Evolutionary conservation across 768 basidiomycete species (phyloP), one percentile per base, ranked within the genome.

Genomic region (Hypholoma fasciculare): DNA sequence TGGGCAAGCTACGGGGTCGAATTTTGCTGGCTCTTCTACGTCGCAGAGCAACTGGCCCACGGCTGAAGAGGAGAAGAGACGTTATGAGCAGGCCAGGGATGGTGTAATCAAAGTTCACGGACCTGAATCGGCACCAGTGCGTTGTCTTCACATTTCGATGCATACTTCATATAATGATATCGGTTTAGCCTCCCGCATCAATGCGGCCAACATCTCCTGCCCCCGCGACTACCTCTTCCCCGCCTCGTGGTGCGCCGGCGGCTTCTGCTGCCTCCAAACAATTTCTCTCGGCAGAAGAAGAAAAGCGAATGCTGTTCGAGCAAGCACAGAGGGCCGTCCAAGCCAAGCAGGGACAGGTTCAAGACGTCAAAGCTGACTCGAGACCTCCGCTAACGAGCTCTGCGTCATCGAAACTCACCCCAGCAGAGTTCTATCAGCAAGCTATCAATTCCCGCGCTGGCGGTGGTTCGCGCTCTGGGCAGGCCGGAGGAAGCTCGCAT

Each of bases 201-300:
- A 9, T 56, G n/a, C 44, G 61, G 26, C 27, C 57, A 7, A 38
- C 67, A 2, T 61, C 69, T 43, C 61, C 69, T 27, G 61, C 66
- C 13, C 46, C 67, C 12, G 65, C 63, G 39, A 36, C 70, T 55
- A 61, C 62, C 39, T 48, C 65, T 61, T 62, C 66, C 19, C 62
- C 60, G 58, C 54, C 59, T 26, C 58, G 51, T 37, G 52, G 36
- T 47, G 55, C 61, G 39, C 57, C 67, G 55, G 57, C 62, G 42
- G 53, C 64, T 49, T 38, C 54, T 3, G 50, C 66, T 16, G 48
- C 66, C 17, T 59, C 58, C 30, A 64, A 67, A 30, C 53, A 53
- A 39, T 92, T 88, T 89, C 76, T 76, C 7, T 80, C 86, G 1
- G 89, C 92, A 0, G 91, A 92, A 70, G 82, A 86, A 55, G 92